Base-by-base conservation (phyloP, 768 basidiomycete genomes). In the Phylloporus sp. region DNA sequence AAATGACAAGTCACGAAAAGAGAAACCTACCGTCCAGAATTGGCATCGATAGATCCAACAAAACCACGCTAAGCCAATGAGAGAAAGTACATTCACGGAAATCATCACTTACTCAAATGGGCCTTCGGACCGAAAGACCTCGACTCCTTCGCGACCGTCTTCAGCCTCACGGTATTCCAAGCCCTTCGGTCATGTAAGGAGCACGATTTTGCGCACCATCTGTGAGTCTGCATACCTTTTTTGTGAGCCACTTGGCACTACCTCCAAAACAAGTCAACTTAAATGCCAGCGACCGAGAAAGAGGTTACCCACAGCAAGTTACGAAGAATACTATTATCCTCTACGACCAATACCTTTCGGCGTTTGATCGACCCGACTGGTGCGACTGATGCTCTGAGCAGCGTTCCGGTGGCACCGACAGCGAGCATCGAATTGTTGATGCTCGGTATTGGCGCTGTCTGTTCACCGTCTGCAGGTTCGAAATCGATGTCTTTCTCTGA, bases 11-110 rank as follows among this genome's bases (percentile, higher is more conserved):
- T 17, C 26, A 26, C 28, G 44, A 17, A 27, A 50, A 24, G n/a
- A n/a, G n/a, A n/a, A 41, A 54, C 72, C 49, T 42, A 81, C 90
- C 94, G 62, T 96, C 90, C 46, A 96, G 78, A n/a, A 90, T 66
- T 1, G 91, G 94, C 93, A 96, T 96, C 1, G 89, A 91, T 46
- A 96, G 69, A 65, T 96, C 93, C 49, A 96, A 71, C 13, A 94
- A 74, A 28, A 94, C 84, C 27, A 92, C 80, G 51, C 92, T 94
- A 41, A 43, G 38, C 28, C 42, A 43, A n/a, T 42, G 17, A 54
- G 44, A 32, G 22, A 32, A 42, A 20, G 43, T 5, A 32, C 17
- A 3, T 36, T 5, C 42, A 28, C 15, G 15, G 22, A 18, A 31
- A 35, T 38, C 20, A 37, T 9, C 9, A 74, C 87, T 50, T 63